A percentile compares a stretch with the other conserved stretches of the same genome.
Evolutionary conservation across 2,329 filamentous ascomycete species (phyloP).

Genomic region (Emmonsiellopsis sp.): DNA sequence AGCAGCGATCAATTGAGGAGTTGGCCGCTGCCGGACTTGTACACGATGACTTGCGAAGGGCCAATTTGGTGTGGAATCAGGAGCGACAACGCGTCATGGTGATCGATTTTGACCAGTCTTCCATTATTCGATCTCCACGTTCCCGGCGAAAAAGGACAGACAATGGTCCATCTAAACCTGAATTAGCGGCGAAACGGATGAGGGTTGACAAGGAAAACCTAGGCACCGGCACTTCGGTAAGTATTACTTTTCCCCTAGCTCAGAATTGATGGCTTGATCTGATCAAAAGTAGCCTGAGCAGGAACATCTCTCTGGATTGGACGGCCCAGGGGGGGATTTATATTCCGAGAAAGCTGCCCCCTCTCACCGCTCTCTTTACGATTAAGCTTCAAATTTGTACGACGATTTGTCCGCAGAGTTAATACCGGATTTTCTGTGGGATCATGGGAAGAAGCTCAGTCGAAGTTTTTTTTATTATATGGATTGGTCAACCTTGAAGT

Average conservation of each 20-base stretch:
- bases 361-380: too few relatives aligned
- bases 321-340: too few relatives aligned
- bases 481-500: too few relatives aligned
- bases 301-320: too few relatives aligned
- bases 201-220: background rate
- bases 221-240: background rate
- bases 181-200: background rate
- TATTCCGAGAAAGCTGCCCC: too few relatives aligned
- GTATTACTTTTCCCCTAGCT: background rate
- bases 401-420: too few relatives aligned
- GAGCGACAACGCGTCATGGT: background rate
- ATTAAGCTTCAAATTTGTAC: too few relatives aligned
- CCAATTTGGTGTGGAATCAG: background rate
- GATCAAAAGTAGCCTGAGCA: too few relatives aligned
- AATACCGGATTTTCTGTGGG: too few relatives aligned
- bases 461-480: too few relatives aligned
- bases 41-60: background rate
- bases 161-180: background rate
- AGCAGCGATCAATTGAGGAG: background rate
- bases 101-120: background rate
- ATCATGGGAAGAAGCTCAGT: too few relatives aligned
- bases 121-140: background rate
- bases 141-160: background rate
- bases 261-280: background rate
- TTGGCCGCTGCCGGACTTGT: background rate